Conservation (phyloP, 257 asterid genomes). For the Solanum habrochaites region DNA sequence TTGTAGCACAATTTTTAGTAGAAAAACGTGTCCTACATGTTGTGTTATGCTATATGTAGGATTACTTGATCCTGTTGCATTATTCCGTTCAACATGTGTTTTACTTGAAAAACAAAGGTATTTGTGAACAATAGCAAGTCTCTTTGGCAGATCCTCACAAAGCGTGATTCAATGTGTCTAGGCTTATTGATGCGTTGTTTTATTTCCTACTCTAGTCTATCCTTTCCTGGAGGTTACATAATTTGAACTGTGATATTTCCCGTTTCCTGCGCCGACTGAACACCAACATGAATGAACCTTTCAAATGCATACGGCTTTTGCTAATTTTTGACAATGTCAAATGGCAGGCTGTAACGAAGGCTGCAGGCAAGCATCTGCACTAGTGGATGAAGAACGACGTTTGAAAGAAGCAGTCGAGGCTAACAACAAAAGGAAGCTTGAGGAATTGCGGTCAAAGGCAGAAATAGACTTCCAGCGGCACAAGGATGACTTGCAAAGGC, state of each 20-base stretch:
- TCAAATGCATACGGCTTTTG: constrained; percentile 13
- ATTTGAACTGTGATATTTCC: neutral
- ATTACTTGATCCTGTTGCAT: neutral
- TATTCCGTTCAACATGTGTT: neutral
- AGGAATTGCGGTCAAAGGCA: constrained; percentile 61
- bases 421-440: constrained; percentile 69
- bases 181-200: neutral
- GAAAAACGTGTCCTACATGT: neutral
- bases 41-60: neutral
- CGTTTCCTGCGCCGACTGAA: neutral
- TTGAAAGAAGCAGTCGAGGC: constrained; percentile 70
- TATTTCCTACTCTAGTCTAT: neutral
- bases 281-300: neutral
- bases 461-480: constrained; percentile 91
- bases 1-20: neutral
- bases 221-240: neutral
- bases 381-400: constrained; percentile 66
- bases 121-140: neutral
- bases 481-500: constrained; percentile 80
- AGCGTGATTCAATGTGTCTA: neutral
- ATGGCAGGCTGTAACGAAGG: constrained; percentile 73
- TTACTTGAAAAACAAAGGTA: neutral
- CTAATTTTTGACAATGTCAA: constrained; percentile 48
- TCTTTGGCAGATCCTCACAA: neutral
- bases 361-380: constrained; percentile 36